These are phyloP conservation scores for Chrysochromulina parva DNA, from an alignment of 78 protist species.

Conservation along the genomic window DNA sequence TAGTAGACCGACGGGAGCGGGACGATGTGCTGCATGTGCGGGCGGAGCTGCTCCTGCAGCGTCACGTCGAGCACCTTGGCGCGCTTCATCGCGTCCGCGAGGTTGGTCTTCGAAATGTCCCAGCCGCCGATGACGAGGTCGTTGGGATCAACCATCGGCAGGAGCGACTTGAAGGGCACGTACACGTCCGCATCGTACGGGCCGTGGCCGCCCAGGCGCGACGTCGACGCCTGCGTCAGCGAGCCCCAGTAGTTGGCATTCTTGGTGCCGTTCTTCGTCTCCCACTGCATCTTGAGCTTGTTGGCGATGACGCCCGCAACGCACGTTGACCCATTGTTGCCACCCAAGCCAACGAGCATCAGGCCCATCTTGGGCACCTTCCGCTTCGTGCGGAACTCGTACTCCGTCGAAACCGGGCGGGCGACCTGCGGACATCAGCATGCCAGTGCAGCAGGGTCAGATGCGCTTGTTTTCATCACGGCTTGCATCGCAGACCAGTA, in stretches of 20 bases:
- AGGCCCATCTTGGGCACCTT: slow-evolving; percentile 66
- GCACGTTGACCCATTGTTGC: slow-evolving; percentile 99
- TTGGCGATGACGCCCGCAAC: slow-evolving; percentile 95
- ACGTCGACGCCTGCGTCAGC: slow-evolving; percentile 88
- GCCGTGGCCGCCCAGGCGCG: slow-evolving; percentile 75
- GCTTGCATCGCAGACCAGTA: too few species aligned
- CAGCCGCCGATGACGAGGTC: slow-evolving; percentile 98
- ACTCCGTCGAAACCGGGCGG: slow-evolving; percentile 34
- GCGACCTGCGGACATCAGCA: neutral
- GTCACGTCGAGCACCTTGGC: slow-evolving; percentile 91
- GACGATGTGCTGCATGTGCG: slow-evolving; percentile 66
- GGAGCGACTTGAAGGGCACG: slow-evolving; percentile 82
- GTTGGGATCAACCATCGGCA: slow-evolving; percentile 98
- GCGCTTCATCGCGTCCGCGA: slow-evolving; percentile 95
- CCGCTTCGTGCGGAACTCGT: slow-evolving; percentile 53
- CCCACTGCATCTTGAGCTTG: slow-evolving; percentile 85
- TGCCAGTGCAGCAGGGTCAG: too few species aligned
- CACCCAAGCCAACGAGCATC: slow-evolving; percentile 98
- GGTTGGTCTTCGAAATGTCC: slow-evolving; percentile 90
- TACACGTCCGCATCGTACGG: slow-evolving; percentile 73
- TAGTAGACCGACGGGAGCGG: slow-evolving; percentile 94
- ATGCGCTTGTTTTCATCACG: too few species aligned
- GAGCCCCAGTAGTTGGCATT: slow-evolving; percentile 96
- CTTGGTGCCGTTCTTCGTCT: slow-evolving; percentile 79
- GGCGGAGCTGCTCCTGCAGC: slow-evolving; percentile 87